A percentile compares a stretch with the other conserved stretches of the same genome.
These are phyloP conservation scores for Ambrosiella cleistominuta DNA, from an alignment of 2,329 filamentous ascomycete genomes.

Conservation along the genomic window DNA sequence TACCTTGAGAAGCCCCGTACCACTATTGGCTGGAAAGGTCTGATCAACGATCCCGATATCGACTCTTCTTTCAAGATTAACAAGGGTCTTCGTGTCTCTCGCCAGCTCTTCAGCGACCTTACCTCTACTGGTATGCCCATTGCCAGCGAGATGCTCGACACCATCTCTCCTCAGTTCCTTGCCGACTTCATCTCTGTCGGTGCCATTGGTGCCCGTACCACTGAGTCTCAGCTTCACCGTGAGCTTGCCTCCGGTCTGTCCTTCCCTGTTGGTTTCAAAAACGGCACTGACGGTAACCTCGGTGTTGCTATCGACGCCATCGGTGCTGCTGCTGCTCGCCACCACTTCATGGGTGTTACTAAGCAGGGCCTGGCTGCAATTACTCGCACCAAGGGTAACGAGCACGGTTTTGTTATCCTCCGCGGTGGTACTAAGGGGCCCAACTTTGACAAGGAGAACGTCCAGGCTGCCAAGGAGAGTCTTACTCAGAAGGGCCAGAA, in stretches of 20 bases:
- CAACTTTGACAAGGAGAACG: conserved; percentile 78
- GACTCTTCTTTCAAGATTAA: conserved; percentile 97
- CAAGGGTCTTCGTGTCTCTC: conserved; percentile 84
- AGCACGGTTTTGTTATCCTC: conserved; percentile 94
- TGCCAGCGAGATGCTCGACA: conserved; percentile 95
- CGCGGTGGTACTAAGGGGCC: conserved; percentile 81
- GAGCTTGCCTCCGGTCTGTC: conserved; percentile 89
- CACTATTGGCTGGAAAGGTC: conserved; percentile 95
- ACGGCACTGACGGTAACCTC: conserved; percentile 86
- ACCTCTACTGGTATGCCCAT: conserved; percentile 82
- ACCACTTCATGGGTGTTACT: conserved; percentile 97
- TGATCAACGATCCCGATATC: conserved; percentile 98
- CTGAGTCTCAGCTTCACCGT: conserved; percentile 88
- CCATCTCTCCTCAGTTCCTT: conserved; percentile 94
- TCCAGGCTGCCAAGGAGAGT: conserved; percentile 61
- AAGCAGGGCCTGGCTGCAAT: conserved; percentile 95
- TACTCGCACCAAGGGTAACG: conserved; percentile 80
- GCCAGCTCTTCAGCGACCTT: conserved; percentile 83
- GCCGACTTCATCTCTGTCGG: conserved; percentile 91
- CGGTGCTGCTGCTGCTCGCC: conserved; percentile 64
- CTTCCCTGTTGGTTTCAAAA: conserved; percentile 99
- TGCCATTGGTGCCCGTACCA: conserved; percentile 88
- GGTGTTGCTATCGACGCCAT: conserved; percentile 91
- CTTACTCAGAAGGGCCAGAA: conserved; percentile 69
- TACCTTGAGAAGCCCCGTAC: conserved; percentile 98